These are phyloP conservation scores for Backusella mclennaniae DNA, from an alignment of 192 early-diverging fungal genomes.

Conservation along the genomic window DNA sequence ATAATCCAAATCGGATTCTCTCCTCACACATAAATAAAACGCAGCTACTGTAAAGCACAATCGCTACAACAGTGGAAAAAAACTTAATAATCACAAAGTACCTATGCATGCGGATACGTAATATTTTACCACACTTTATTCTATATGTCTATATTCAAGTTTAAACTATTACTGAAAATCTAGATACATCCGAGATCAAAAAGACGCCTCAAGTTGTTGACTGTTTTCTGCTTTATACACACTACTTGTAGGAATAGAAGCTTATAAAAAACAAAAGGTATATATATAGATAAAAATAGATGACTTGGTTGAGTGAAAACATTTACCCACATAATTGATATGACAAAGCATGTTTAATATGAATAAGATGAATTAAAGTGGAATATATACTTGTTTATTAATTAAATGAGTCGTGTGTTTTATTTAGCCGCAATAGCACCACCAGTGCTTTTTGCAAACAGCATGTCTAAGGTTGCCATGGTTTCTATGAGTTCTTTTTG, in stretches of 20 bases:
- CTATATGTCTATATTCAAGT: too few species aligned
- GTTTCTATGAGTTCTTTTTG: slow-evolving; percentile 78
- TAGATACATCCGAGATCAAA: neutral
- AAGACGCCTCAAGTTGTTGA: too few species aligned
- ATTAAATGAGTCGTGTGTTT: neutral
- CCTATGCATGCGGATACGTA: neutral
- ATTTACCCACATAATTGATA: neutral
- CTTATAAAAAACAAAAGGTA: too few species aligned
- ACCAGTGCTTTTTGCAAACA: slow-evolving; percentile 53
- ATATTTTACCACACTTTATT: too few species aligned
- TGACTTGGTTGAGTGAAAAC: neutral
- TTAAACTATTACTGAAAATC: neutral
- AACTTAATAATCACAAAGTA: neutral
- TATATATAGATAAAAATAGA: too few species aligned
- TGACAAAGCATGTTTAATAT: neutral
- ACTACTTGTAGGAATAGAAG: too few species aligned
- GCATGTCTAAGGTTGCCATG: slow-evolving; percentile 82
- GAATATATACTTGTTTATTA: slow-evolving; percentile 4
- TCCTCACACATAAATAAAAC: too few species aligned
- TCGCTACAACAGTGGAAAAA: slow-evolving; percentile 38
- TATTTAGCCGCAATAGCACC: slow-evolving; percentile 12
- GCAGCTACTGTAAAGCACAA: too few species aligned
- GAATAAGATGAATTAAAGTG: neutral
- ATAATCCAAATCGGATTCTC: too few species aligned
- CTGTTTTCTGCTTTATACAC: too few species aligned